Evolutionary conservation across 1,284 basidiomycete species (phyloP), one percentile per base, ranked within the genome.

Genomic region (Ustilago shanxiensis): DNA sequence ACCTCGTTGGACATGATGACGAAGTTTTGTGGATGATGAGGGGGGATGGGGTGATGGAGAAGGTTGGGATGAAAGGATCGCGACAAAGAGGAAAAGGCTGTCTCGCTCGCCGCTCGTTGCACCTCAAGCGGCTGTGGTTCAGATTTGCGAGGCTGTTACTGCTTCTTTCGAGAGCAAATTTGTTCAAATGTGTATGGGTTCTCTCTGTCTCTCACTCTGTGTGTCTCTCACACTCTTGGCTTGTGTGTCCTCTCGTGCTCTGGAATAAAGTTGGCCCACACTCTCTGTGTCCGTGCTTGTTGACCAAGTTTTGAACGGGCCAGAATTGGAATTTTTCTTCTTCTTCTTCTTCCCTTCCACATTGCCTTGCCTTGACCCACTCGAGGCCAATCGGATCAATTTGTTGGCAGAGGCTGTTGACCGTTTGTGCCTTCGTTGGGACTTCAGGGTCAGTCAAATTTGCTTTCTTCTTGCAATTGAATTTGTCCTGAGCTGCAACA

Each of bases 1-100:
- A 84, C 77, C 78, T 85, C 84, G 70, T 67, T 81, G 73, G 83
- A 80, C 83, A 83, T 80, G 77, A 70, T 79, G 82, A 81, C 67
- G 77, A 76, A 73, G 72, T 69, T 66, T 58, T 31, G 51, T 24
- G 51, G 63, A 57, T 59, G 68, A 60, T 64, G 67, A 45, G 53
- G 61, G 53, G 62, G 70, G 54, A 49, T 45, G 62, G 65, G 68
- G 66, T 72, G 74, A 70, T 71, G 64, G 74, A 69, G 64, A 71
- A 66, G 59, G 59, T 28, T 47, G 54, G n/a, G 61, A 55, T 47
- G 50, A 45, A 64, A 58, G 56, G 66, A 64, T 62, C 41, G 60
- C 53, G 70, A 66, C 49, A 51, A 64, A n/a, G 51, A 29, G 26
- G 47, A 55, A 39, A 55, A 60, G 41, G 41, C 31, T 56, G 56